These are phyloP conservation scores for Boletus bicolor DNA, from an alignment of 768 basidiomycete species.

Conservation along the genomic window DNA sequence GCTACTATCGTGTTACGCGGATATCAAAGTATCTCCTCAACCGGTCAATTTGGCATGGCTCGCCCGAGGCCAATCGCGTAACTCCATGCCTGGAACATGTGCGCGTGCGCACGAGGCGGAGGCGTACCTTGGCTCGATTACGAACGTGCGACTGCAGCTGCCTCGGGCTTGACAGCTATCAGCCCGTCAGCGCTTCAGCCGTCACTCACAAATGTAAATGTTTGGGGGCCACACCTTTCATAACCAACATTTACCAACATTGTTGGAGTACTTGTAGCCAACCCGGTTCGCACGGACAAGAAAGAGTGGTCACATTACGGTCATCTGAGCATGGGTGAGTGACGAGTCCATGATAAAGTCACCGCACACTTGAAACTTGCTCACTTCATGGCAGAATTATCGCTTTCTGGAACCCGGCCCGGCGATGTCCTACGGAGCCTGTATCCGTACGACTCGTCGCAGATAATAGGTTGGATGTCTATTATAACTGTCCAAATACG, in stretches of 20 bases:
- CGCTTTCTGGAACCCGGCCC: too few species aligned
- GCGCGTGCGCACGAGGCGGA: slow-evolving; percentile 10
- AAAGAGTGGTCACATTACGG: too few species aligned
- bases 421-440: too few species aligned
- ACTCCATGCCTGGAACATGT: background rate
- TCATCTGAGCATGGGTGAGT: too few species aligned
- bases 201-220: background rate
- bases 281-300: background rate
- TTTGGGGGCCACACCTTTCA: background rate
- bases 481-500: too few species aligned
- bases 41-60: background rate
- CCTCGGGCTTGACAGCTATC: background rate
- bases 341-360: too few species aligned
- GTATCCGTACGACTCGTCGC: too few species aligned
- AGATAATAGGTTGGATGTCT: too few species aligned
- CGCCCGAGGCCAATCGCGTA: slow-evolving; percentile 1
- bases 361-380: too few species aligned
- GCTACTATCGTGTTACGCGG: background rate
- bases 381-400: too few species aligned
- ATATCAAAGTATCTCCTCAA: slow-evolving; percentile 1
- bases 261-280: too few species aligned
- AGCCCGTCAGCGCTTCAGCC: background rate
- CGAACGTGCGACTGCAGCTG: slow-evolving; percentile 8
- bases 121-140: background rate
- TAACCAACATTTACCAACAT: too few species aligned